Evolutionary conservation across 306 rosid genomes (phyloP).

Genomic region (Cucurbita maxima): DNA sequence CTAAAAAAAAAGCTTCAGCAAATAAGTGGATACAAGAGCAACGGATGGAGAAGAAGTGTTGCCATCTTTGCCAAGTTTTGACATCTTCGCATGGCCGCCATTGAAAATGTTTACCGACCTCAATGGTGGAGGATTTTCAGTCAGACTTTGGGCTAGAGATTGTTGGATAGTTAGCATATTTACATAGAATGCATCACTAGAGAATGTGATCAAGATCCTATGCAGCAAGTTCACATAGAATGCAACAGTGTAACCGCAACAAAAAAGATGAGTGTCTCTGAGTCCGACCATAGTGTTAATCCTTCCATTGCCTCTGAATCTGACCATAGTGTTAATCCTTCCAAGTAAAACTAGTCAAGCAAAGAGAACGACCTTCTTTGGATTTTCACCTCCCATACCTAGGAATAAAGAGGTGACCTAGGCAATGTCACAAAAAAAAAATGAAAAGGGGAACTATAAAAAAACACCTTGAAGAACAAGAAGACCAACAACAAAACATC

Average conservation of each 20-base stretch:
- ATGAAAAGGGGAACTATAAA: no score
- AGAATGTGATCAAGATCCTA: background rate
- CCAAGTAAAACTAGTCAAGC: background rate
- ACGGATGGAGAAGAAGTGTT: background rate
- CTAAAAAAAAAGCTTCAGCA: background rate
- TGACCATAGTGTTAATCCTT: no score
- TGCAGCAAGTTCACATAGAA: background rate
- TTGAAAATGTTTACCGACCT: background rate
- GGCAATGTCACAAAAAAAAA: background rate
- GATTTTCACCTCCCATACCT: background rate
- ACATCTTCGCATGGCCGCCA: background rate
- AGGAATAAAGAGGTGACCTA: background rate
- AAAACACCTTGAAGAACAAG: background rate
- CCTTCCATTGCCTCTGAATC: no score
- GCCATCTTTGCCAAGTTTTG: background rate
- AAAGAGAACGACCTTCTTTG: background rate
- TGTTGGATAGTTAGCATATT: background rate
- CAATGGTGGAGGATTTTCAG: background rate
- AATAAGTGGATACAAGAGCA: background rate
- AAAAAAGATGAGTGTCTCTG: no score
- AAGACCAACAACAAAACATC: background rate
- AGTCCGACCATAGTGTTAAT: no score
- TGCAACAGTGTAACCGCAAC: background rate
- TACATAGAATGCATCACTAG: background rate
- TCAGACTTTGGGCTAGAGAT: background rate